Evolutionary conservation across 495 filamentous ascomycete genomes (phyloP).

Genomic region (Mytilinidion resinicola): DNA sequence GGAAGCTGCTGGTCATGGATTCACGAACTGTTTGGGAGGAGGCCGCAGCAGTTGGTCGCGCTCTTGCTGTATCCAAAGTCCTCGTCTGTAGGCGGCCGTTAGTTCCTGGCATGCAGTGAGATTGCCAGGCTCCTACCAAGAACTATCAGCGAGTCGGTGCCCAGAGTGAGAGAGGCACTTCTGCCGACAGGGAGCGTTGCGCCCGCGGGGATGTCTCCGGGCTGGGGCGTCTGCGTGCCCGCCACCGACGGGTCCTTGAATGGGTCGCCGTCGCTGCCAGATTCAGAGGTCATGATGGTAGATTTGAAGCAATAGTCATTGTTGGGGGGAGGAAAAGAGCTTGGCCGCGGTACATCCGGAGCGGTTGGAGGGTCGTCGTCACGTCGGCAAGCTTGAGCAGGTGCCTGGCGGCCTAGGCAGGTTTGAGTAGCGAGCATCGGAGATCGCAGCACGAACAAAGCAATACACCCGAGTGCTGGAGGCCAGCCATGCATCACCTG

Average conservation of each 20-base stretch:
- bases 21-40: constrained; percentile 39
- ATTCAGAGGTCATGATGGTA: constrained; percentile 30
- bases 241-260: constrained; percentile 39
- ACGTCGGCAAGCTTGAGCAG: not conserved
- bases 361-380: constrained; percentile 3
- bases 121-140: constrained; percentile 42
- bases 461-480: not conserved
- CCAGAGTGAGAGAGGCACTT: constrained; percentile 55
- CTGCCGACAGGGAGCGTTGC: constrained; percentile 49
- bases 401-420: not conserved
- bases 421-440: not conserved
- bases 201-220: constrained; percentile 30
- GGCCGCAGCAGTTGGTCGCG: constrained; percentile 42
- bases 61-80: constrained; percentile 36
- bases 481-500: not conserved
- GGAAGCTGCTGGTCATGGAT: not conserved
- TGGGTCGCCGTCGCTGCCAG: constrained; percentile 30
- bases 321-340: not conserved
- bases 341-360: not conserved
- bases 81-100: constrained; percentile 40
- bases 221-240: constrained; percentile 23
- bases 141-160: constrained; percentile 58
- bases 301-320: constrained; percentile 10
- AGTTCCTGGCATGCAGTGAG: constrained; percentile 8
- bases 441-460: constrained; percentile 1